Percentiles rank a stretch among this genome's conserved stretches.
Evolutionary conservation across 805 yeast species (phyloP).

Genomic region (Sugiyamaella mastotermitis): DNA sequence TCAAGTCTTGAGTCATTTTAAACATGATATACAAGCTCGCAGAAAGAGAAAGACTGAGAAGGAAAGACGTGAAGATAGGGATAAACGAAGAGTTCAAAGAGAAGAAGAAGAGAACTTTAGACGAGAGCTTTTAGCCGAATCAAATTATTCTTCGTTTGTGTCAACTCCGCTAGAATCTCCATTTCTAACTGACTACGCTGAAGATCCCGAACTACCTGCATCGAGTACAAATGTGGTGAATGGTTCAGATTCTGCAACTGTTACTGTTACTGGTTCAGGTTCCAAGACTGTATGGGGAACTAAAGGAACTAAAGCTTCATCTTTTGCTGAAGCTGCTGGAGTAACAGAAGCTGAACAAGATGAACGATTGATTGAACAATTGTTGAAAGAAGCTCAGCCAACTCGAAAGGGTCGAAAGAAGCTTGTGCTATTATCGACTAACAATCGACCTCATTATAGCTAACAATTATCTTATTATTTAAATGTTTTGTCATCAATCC

Average conservation of each 20-base stretch:
- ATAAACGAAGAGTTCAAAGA: slow-evolving; percentile 27
- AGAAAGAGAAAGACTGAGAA: slow-evolving; percentile 19
- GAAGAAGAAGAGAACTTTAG: slow-evolving; percentile 33
- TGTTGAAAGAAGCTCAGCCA: slow-evolving; percentile 15
- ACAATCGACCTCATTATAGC: too few species aligned
- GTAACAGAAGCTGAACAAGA: slow-evolving; percentile 18
- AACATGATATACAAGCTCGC: slow-evolving; percentile 23
- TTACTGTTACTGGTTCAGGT: slow-evolving; percentile 2
- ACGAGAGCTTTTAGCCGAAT: slow-evolving; percentile 23
- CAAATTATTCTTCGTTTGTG: slow-evolving; percentile 7
- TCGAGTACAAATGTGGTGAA: too few species aligned
- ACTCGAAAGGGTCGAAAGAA: slow-evolving; percentile 24
- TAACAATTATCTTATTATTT: too few species aligned
- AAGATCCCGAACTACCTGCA: slow-evolving; percentile 12
- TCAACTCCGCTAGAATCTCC: slow-evolving; percentile 7
- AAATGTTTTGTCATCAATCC: too few species aligned
- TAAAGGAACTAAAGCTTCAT: slow-evolving; percentile 14
- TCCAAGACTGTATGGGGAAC: slow-evolving; percentile 16
- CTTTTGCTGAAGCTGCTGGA: slow-evolving; percentile 18
- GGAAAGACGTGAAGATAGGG: slow-evolving; percentile 23
- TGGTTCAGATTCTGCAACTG: slow-evolving; percentile 2
- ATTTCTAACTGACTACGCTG: slow-evolving; percentile 5
- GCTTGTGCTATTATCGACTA: slow-evolving; percentile 24
- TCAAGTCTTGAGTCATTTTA: slow-evolving; percentile 23
- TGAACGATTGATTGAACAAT: slow-evolving; percentile 15